These are phyloP conservation scores for Malus orientalis DNA, from an alignment of 306 rosid species.

Conservation along the genomic window DNA sequence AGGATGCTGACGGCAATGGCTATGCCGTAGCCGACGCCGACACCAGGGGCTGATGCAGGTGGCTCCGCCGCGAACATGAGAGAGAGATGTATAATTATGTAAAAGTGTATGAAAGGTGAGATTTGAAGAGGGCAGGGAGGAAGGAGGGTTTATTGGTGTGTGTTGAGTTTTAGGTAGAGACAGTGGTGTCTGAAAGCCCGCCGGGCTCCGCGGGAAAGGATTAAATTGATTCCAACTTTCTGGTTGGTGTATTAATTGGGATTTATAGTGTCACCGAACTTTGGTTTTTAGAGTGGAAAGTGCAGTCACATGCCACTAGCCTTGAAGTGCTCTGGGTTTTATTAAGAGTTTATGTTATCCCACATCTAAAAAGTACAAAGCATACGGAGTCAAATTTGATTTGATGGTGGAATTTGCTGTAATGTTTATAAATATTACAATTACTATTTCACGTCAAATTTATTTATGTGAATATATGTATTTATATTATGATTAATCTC, in stretches of 20 bases:
- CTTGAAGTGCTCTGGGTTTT: no score
- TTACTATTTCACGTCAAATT: no score
- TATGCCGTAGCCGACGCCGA: constrained; percentile 57
- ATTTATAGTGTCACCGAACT: neutral
- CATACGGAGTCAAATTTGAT: no score
- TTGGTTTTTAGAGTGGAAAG: neutral
- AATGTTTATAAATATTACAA: no score
- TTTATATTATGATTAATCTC: no score
- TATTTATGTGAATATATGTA: no score
- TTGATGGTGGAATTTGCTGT: no score
- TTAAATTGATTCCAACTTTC: constrained; percentile 24
- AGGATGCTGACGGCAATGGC: constrained; percentile 67
- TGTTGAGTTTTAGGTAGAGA: neutral
- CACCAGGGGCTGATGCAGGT: constrained; percentile 36
- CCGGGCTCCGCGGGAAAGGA: constrained; percentile 44
- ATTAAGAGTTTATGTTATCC: no score
- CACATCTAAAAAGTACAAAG: no score
- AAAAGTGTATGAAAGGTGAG: neutral
- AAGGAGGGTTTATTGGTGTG: neutral
- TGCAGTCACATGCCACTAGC: neutral
- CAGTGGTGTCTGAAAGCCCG: constrained; percentile 22
- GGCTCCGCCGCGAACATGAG: constrained; percentile 37
- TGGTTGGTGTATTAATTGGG: neutral
- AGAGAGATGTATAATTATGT: neutral
- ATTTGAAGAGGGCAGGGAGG: neutral